Evolutionary conservation across 2,329 filamentous ascomycete species (phyloP), one percentile per base, ranked within the genome.

Genomic region (Apiospora hydei): DNA sequence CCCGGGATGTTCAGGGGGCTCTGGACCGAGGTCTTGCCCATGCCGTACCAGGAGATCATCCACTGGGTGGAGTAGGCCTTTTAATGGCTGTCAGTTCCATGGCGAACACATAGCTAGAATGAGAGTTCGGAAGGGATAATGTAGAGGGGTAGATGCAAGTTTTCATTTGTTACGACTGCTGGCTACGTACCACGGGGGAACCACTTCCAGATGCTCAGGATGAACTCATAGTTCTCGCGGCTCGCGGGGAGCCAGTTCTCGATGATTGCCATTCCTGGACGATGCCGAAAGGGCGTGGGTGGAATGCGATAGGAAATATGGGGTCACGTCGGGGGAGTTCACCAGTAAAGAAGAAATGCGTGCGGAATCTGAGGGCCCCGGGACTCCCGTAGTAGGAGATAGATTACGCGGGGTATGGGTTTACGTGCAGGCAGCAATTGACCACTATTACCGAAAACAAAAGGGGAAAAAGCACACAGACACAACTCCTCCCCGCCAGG

Each of bases 1-100:
- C 96, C 96, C 1, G 95, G 94, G n/a, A 98, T 82, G 83, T 99
- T 99, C 80, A 96, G 85, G 16, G 84, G 84, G 77, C 92, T 95
- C 3, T 87, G 79, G 24, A 91, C 88, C 4, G 94, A 97, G 3
- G 95, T 98, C 84, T 98, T 98, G 81, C 96, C 96, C 85, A 96
- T 94, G 69, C 94, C 94, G 81, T 98, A 96, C 88, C 90, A 98
- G 71, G 90, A 88, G n/a, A 88, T 84, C 71, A 91, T 72, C 92
- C 93, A 97, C 89, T 98, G 95, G 30, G 89, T 69, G 1, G 90
- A 88, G 0, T 91, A 91, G 74, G 94, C 79, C 94, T 97, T 73
- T 61, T n/a, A n/a, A n/a, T n/a, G n/a, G n/a, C n/a, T n/a, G n/a
- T n/a, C n/a, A n/a, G n/a, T n/a, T n/a, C n/a, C n/a, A n/a, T n/a